phyloP scores from a whole-genome alignment of 345 rosid species.

The Citrus mangshanensis region DNA sequence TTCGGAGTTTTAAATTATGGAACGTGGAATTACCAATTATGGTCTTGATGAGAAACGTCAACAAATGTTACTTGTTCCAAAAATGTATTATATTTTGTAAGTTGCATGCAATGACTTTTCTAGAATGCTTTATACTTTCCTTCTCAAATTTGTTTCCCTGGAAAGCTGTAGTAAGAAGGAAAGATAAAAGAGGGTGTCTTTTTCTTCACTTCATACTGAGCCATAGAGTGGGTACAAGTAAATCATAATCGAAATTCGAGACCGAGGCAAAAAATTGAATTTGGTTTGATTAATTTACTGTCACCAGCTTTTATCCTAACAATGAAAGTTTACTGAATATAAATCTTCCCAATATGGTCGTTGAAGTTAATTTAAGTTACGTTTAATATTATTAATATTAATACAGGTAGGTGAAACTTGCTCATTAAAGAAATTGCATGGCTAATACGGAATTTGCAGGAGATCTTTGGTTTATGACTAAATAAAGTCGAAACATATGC shows the following conservation, averaged over 20 bases:
- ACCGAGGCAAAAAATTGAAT: no score
- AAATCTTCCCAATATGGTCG: no score
- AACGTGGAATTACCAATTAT: conserved; percentile 5
- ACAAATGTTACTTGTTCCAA: neutral
- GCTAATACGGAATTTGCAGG: conserved; percentile 2
- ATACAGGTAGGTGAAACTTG: neutral
- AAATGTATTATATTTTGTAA: no score
- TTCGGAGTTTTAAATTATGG: neutral
- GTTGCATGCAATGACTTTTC: no score
- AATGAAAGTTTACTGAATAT: no score
- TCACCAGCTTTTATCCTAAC: neutral
- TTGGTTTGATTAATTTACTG: neutral
- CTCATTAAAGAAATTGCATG: neutral
- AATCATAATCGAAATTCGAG: neutral
- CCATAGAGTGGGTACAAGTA: neutral
- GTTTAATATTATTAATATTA: neutral
- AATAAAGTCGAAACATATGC: neutral
- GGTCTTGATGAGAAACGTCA: neutral
- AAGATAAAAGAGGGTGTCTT: neutral
- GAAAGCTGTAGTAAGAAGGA: neutral
- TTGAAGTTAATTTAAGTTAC: no score
- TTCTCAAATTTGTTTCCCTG: neutral
- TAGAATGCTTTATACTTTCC: neutral
- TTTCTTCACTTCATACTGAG: neutral
- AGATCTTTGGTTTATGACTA: neutral